A percentile compares a stretch with the other conserved stretches of the same genome.
These are phyloP conservation scores for Acidomyces sp. DNA, from an alignment of 495 filamentous ascomycete species.

Conservation along the genomic window DNA sequence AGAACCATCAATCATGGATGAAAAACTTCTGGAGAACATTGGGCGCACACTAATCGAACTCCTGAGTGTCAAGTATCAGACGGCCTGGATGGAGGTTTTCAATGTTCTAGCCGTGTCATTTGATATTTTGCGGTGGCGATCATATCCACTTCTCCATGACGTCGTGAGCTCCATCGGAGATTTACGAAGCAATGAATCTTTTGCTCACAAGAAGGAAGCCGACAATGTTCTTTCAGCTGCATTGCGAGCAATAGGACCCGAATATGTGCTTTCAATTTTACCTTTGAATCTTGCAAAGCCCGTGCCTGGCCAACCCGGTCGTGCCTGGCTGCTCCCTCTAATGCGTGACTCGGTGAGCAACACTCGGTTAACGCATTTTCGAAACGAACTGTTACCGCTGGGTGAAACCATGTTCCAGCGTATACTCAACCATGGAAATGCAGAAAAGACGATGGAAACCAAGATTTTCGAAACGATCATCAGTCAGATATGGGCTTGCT, in stretches of 20 bases:
- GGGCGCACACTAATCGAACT: conserved; percentile 53
- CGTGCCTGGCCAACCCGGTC: conserved; percentile 58
- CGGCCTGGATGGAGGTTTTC: conserved; percentile 92
- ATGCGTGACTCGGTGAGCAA: conserved; percentile 75
- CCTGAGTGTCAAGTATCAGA: conserved; percentile 78
- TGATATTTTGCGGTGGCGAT: conserved; percentile 71
- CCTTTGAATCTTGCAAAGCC: conserved; percentile 75
- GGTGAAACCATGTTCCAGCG: conserved; percentile 83
- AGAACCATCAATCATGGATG: conserved; percentile 71
- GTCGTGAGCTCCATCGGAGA: conserved; percentile 71
- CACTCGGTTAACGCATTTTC: conserved; percentile 76
- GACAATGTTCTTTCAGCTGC: conserved; percentile 79
- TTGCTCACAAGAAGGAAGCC: conserved; percentile 87
- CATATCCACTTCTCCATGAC: conserved; percentile 57
- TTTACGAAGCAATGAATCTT: conserved; percentile 74
- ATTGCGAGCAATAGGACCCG: conserved; percentile 76
- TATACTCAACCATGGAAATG: conserved; percentile 62
- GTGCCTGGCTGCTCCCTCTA: conserved; percentile 89
- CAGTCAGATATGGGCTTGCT: conserved; percentile 83
- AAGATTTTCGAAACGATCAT: conserved; percentile 97
- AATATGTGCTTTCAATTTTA: conserved; percentile 61
- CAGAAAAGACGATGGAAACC: conserved; percentile 78
- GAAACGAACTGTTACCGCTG: conserved; percentile 67
- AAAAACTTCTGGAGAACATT: conserved; percentile 67
- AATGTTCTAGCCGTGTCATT: conserved; percentile 79